Evolutionary conservation across 2,329 filamentous ascomycete species (phyloP), one percentile per base, ranked within the genome.

Genomic region (Colletotrichum spaethianum): DNA sequence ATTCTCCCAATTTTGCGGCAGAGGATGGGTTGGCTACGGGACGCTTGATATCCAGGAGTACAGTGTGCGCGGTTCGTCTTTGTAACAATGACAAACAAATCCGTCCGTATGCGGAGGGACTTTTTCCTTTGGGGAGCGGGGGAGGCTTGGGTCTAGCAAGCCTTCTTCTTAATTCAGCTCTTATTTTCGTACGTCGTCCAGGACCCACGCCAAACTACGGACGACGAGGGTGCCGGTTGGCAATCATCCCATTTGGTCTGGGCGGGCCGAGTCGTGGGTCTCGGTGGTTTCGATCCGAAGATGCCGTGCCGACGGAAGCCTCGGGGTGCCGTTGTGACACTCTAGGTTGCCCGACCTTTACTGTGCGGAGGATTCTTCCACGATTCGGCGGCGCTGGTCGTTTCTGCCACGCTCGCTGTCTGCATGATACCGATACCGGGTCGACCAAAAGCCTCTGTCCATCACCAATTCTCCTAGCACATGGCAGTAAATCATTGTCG

Each of bases 1-100:
- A 52, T 52, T 61, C 26, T 68, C 36, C 23, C 16, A 50, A 61
- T 64, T 52, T 55, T 53, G 48, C 69, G 44, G 67, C 52, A 65
- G 28, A 28, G 55, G 59, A n/a, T 57, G 48, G 70, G 61, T 70
- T 69, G 66, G 55, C 46, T 48, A 64, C 28, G 70, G 66, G 20
- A 65, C 56, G 70, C 67, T 70, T 72, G 66, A 72, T 70, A 70
- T 72, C 60, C 66, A 72, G 61, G 66, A 72, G 69, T 68, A 71
- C 18, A 68, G 64, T 72, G 64, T 69, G 50, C 42, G 52, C 69
- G 42, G 38, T 48, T 69, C 57, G 20, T 59, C 64, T 46, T 63
- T 63, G 42, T 63, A 53, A 59, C 52, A 59, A 48, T 57, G 46
- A 52, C 31, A 44, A 46, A 53, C 26, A 53, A 42, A 42, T 53